phyloP scores from a whole-genome alignment of 495 filamentous ascomycete species.

The Annulohypoxylon moriforme region DNA sequence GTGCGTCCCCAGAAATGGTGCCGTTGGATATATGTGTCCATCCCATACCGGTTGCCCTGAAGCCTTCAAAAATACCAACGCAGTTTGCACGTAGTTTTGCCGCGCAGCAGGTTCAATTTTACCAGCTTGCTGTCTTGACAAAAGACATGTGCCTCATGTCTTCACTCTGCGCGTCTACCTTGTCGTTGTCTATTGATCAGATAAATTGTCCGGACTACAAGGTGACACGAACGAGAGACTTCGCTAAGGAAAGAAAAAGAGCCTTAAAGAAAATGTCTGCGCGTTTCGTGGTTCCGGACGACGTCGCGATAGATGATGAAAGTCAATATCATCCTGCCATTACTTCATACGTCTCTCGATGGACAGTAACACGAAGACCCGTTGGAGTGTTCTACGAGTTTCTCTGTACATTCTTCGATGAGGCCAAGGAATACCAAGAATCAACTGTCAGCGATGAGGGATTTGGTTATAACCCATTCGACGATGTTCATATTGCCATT shows the following conservation, averaged over 20 bases:
- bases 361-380: constrained; percentile 23
- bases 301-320: constrained; percentile 8
- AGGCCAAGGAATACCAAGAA: neutral
- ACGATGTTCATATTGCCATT: constrained; percentile 23
- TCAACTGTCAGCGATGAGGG: neutral
- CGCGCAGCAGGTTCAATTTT: constrained; percentile 35
- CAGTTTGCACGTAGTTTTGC: constrained; percentile 24
- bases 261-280: constrained; percentile 15
- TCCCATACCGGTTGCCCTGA: constrained; percentile 32
- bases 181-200: constrained; percentile 9
- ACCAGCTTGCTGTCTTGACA: constrained; percentile 35
- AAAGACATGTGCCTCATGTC: constrained; percentile 41
- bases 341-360: neutral
- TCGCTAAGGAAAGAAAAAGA: constrained; percentile 17
- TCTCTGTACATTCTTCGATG: constrained; percentile 12
- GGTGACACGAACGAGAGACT: constrained; percentile 9
- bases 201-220: constrained; percentile 29
- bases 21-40: constrained; percentile 35
- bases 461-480: constrained; percentile 31
- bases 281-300: constrained; percentile 37
- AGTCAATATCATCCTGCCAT: neutral
- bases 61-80: constrained; percentile 9
- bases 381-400: constrained; percentile 43
- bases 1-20: constrained; percentile 3
- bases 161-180: constrained; percentile 33